phyloP scores from a whole-genome alignment of 2,329 filamentous ascomycete species.

The Coniochaeta ligniaria region DNA sequence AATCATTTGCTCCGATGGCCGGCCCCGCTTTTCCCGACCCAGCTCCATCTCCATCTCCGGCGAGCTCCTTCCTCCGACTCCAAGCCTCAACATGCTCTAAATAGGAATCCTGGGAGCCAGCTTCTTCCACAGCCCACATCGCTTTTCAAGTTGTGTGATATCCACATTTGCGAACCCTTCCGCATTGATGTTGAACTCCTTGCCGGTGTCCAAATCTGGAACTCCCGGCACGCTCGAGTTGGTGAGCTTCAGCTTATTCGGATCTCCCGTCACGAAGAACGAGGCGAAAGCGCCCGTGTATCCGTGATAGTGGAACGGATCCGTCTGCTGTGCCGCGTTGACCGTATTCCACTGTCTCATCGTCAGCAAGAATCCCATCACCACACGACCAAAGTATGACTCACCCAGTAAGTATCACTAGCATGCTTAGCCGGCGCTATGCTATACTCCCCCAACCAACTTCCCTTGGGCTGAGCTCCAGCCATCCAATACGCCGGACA shows the following conservation, averaged over 20 bases:
- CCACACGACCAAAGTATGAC: conserved; percentile 6
- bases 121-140: not conserved
- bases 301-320: conserved; percentile 47
- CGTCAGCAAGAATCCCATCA: not conserved
- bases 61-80: too few relatives aligned
- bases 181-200: conserved; percentile 1
- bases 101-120: not conserved
- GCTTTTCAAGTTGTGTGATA: not conserved
- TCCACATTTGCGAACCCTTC: not conserved
- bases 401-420: conserved; percentile 47
- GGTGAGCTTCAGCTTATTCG: conserved; percentile 4
- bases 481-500: conserved; percentile 55
- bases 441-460: conserved; percentile 53
- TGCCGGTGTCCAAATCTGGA: not conserved
- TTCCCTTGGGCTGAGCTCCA: conserved; percentile 28
- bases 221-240: conserved; percentile 1
- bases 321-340: conserved; percentile 41
- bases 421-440: conserved; percentile 53
- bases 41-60: not conserved
- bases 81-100: too few relatives aligned
- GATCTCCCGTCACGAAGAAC: conserved; percentile 32
- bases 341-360: conserved; percentile 45
- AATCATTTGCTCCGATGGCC: too few relatives aligned
- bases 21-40: too few relatives aligned
- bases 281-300: conserved; percentile 52